Evolutionary conservation across 345 rosid species (phyloP).

Genomic region (Gossypium turneri): DNA sequence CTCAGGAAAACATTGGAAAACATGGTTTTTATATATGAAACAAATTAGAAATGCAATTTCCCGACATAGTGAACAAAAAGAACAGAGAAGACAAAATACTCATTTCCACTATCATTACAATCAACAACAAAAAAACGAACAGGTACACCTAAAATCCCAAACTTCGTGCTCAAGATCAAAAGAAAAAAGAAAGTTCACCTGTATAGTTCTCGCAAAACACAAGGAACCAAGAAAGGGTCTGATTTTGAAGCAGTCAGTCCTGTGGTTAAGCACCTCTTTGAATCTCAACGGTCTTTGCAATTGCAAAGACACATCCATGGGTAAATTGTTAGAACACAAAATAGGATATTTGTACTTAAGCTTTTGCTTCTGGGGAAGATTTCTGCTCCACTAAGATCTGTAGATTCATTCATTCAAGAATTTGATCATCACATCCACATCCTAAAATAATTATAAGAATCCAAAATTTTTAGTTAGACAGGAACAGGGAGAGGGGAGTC

Average conservation of each 20-base stretch:
- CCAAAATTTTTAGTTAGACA: background rate
- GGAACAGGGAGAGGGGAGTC: background rate
- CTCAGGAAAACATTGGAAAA: background rate
- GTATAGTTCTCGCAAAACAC: slow-evolving; percentile 31
- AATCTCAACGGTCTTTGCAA: slow-evolving; percentile 46
- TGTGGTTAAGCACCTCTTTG: slow-evolving; percentile 31
- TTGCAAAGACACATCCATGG: slow-evolving; percentile 67
- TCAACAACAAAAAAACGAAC: background rate
- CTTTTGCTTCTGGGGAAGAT: background rate
- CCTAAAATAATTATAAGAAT: background rate
- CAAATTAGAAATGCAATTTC: background rate
- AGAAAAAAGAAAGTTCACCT: background rate
- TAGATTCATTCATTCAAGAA: slow-evolving; percentile 10
- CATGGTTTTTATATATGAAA: background rate
- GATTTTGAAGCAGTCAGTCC: slow-evolving; percentile 34
- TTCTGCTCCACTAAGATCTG: background rate
- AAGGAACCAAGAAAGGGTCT: slow-evolving; percentile 47
- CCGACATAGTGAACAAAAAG: background rate
- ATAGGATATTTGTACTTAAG: slow-evolving; percentile 10
- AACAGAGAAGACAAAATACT: background rate
- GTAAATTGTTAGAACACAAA: slow-evolving; percentile 8
- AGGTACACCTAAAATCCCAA: background rate
- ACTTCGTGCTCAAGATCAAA: background rate
- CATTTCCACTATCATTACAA: background rate
- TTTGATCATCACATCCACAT: slow-evolving; percentile 19